phyloP scores from a whole-genome alignment of 2,329 filamentous ascomycete species.

The Talaromyces piceae region DNA sequence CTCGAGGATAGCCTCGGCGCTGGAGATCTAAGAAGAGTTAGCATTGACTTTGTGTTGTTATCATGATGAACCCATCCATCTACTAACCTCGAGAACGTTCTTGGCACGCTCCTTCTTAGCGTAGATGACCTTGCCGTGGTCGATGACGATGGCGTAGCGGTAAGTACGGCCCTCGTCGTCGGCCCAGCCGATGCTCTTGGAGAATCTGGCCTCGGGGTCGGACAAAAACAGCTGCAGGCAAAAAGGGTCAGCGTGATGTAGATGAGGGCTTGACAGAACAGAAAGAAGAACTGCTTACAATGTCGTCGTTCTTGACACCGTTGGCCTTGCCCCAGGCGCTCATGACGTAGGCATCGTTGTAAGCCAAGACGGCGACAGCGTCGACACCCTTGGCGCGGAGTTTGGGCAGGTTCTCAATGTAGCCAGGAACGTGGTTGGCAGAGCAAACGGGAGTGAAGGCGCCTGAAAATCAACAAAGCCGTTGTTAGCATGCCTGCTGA shows the following conservation, averaged over 20 bases:
- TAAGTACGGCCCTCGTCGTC: constrained; percentile 63
- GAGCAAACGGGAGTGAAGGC: constrained; percentile 87
- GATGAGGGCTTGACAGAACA: background rate
- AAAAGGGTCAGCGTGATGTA: constrained; percentile 7
- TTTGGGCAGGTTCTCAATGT: constrained; percentile 62
- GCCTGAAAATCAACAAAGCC: constrained; percentile 31
- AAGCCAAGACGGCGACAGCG: constrained; percentile 70
- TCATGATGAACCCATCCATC: background rate
- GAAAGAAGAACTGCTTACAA: constrained; percentile 38
- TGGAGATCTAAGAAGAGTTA: constrained; percentile 26
- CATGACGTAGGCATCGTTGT: constrained; percentile 84
- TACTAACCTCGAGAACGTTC: constrained; percentile 33
- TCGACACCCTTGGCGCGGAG: constrained; percentile 78
- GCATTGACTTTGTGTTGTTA: background rate
- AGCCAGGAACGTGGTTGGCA: constrained; percentile 71
- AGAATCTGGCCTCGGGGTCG: constrained; percentile 66
- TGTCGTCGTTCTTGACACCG: constrained; percentile 62
- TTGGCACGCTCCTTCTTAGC: constrained; percentile 61
- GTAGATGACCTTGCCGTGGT: constrained; percentile 76
- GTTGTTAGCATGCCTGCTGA: background rate
- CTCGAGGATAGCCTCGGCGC: constrained; percentile 32
- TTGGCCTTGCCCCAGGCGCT: constrained; percentile 87
- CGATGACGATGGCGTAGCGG: constrained; percentile 72
- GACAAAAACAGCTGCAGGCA: constrained; percentile 61
- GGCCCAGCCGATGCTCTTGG: constrained; percentile 69